A percentile compares a stretch with the other conserved stretches of the same genome.
Conservation (phyloP, 495 filamentous ascomycete species). For the Penicillium parvum region DNA sequence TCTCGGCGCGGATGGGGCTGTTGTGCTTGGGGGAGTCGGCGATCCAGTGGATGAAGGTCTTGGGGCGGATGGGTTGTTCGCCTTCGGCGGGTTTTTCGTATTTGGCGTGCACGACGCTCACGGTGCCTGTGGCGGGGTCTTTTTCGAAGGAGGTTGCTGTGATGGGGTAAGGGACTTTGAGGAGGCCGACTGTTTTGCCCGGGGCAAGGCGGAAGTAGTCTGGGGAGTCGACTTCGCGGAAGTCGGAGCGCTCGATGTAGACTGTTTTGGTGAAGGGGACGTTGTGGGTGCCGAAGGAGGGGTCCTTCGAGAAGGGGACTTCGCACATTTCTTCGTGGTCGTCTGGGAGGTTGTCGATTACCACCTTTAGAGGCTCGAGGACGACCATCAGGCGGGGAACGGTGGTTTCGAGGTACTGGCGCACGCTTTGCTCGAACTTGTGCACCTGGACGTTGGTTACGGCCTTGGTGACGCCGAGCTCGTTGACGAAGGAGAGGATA, state of each 20-base stretch:
- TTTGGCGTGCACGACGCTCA: conserved; percentile 46
- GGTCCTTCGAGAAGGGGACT: conserved; percentile 62
- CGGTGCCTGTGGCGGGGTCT: conserved; percentile 60
- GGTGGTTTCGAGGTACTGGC: conserved; percentile 74
- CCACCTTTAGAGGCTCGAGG: conserved; percentile 63
- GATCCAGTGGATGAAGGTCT: conserved; percentile 84
- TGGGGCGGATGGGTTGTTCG: conserved; percentile 63
- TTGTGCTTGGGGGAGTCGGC: conserved; percentile 52
- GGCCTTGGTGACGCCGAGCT: conserved; percentile 79
- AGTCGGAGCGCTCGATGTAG: conserved; percentile 92
- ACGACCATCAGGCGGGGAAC: conserved; percentile 83
- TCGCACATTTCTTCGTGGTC: conserved; percentile 59
- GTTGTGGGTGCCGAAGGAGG: conserved; percentile 42
- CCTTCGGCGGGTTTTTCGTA: conserved; percentile 52
- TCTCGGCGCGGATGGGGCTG: conserved; percentile 69
- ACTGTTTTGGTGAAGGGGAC: conserved; percentile 79
- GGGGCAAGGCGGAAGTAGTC: conserved; percentile 94
- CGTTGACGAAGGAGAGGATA: conserved; percentile 80
- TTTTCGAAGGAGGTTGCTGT: conserved; percentile 72
- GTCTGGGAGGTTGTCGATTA: conserved; percentile 70
- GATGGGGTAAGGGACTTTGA: conserved; percentile 80
- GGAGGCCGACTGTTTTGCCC: conserved; percentile 81
- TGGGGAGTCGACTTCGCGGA: conserved; percentile 75
- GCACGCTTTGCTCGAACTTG: conserved; percentile 74
- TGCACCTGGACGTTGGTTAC: conserved; percentile 66